Base-by-base conservation (phyloP, 2,329 filamentous ascomycete species). In the Rachicladosporium sp. region DNA sequence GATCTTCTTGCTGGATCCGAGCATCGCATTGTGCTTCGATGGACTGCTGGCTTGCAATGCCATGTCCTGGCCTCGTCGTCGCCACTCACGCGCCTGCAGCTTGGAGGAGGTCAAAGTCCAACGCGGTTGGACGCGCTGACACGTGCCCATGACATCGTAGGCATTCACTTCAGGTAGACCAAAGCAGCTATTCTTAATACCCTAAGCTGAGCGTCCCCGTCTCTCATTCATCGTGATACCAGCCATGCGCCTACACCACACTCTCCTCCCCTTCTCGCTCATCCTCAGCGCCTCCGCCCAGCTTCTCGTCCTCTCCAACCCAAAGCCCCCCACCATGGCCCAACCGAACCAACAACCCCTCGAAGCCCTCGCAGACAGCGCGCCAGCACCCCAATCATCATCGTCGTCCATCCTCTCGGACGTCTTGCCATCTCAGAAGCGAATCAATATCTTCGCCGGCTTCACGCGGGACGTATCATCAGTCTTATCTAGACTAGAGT, bases 401-500 rank as follows among this genome's bases (percentile, higher is more conserved):
- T 57, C 23, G 73, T 89, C 27, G 76, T 27, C 23, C 12, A 54
- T 85, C 44, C 75, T 96, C 41, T 82, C 81, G 32, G 89, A 96
- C 61, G 80, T 94, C 29, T 78, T 95, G 48, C 81, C 82, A 31
- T 79, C 79, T 48, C 78, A 85, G 40, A 78, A 82, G 50, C 74
- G 70, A 44, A 82, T 94, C 56, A 87, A 85, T 47, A 79, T 88
- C 50, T 96, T 95, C 62, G 82, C 85, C 23, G 78, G 78, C 32
- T 77, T 93, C 53, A 80, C 81, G 4, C 77, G 87, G 43, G 80
- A 89, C 55, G 76, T 88, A 51, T 73, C 78, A 35, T 63, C 70
- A n/a, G 70, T 88, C 12, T 73, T 76, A 7, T 63, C 67, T 13
- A 81, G 83, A 1, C 73, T 96, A 10, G 74, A 82, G 50, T 73